phyloP scores from a whole-genome alignment of 805 yeast genomes.

The Schwanniomyces yamadae region DNA sequence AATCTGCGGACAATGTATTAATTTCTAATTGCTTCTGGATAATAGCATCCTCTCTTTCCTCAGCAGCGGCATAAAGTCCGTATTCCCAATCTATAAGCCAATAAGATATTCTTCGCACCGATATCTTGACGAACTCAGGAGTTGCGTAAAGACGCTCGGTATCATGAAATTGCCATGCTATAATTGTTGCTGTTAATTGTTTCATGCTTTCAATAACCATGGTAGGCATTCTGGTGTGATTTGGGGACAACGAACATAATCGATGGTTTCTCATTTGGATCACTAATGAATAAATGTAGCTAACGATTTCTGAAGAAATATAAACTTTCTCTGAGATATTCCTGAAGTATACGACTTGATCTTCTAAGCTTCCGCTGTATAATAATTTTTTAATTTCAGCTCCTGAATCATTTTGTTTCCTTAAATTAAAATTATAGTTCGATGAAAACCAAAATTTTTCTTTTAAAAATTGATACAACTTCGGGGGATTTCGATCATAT shows the following conservation, averaged over 20 bases:
- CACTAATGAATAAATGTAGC: conserved; percentile 37
- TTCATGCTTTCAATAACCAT: conserved; percentile 28
- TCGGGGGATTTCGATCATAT: conserved; percentile 5
- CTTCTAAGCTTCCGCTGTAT: conserved; percentile 3
- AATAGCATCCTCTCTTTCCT: conserved; percentile 9
- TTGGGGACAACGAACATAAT: conserved; percentile 37
- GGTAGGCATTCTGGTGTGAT: conserved; percentile 33
- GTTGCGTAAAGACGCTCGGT: conserved; percentile 26
- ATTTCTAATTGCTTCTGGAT: conserved; percentile 23
- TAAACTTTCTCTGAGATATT: conserved; percentile 16
- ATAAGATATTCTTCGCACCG: conserved; percentile 38
- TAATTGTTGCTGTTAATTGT: conserved; percentile 28
- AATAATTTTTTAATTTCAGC: too few relatives aligned
- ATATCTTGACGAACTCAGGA: conserved; percentile 38
- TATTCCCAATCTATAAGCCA: conserved; percentile 46
- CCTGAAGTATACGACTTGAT: conserved; percentile 8
- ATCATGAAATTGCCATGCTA: conserved; percentile 16
- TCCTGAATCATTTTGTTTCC: too few relatives aligned
- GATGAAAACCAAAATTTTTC: conserved; percentile 28
- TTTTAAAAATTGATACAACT: conserved; percentile 19
- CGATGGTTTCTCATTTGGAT: conserved; percentile 39
- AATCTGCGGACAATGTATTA: conserved; percentile 39
- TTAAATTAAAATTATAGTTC: conserved; percentile 10
- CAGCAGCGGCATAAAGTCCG: conserved; percentile 10
- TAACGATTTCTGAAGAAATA: conserved; percentile 34